Percentiles rank a stretch among this genome's conserved stretches.
Evolutionary conservation across 108 stramenopile species (phyloP).

Genomic region (Fistulifera pelliculosa): DNA sequence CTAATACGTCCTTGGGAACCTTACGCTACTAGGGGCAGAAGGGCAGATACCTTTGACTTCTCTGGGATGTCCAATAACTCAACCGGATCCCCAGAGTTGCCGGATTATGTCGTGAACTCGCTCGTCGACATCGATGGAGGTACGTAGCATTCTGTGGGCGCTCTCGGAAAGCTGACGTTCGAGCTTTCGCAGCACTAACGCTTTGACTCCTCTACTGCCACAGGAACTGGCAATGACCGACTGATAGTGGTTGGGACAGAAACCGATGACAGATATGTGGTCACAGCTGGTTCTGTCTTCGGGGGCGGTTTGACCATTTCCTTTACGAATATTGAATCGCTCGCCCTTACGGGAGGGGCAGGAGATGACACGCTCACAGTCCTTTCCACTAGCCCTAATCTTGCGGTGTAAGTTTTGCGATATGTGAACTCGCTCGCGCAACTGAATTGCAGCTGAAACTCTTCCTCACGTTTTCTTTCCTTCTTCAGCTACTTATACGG

Average conservation of each 20-base stretch:
- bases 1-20: constrained; percentile 5
- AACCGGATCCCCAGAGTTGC: constrained; percentile 2
- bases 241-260: constrained; percentile 25
- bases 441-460: too few relatives aligned
- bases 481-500: constrained; percentile 6
- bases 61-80: too few relatives aligned
- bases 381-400: constrained; percentile 20
- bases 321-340: constrained; percentile 19
- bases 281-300: constrained; percentile 23
- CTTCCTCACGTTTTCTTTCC: neutral
- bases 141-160: too few relatives aligned
- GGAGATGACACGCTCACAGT: constrained; percentile 26
- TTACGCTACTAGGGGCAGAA: neutral
- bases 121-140: constrained; percentile 36
- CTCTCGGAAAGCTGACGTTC: too few relatives aligned
- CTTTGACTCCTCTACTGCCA: too few relatives aligned
- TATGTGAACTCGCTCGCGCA: neutral
- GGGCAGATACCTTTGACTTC: neutral
- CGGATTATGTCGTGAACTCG: constrained; percentile 21
- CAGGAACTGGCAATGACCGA: constrained; percentile 16
- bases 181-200: too few relatives aligned
- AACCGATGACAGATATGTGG: constrained; percentile 23
- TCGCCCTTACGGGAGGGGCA: constrained; percentile 22
- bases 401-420: constrained; percentile 5
- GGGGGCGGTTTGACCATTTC: constrained; percentile 23